Conservation (phyloP, 345 rosid genomes). For the Rubroshorea leprosula region DNA sequence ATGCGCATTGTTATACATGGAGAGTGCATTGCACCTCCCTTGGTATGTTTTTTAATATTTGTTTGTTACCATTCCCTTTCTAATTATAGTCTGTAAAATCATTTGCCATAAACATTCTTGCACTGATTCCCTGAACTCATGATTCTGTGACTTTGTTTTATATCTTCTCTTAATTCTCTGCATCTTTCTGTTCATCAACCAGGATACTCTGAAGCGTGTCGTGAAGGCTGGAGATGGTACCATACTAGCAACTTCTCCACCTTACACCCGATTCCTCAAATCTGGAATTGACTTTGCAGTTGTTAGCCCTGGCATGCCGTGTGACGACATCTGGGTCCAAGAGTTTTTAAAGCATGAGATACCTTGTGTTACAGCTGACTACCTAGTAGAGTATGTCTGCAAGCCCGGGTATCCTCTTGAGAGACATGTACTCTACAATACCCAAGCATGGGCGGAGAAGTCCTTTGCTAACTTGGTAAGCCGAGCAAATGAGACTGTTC, state of each 20-base stretch:
- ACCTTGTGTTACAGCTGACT: constrained; percentile 80
- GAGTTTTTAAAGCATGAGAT: constrained; percentile 76
- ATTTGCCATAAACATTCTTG: too few species aligned
- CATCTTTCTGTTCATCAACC: constrained; percentile 15
- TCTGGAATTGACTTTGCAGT: constrained; percentile 73
- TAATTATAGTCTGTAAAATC: too few species aligned
- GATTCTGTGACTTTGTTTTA: too few species aligned
- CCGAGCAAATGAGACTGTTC: constrained; percentile 34
- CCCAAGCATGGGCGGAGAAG: constrained; percentile 72
- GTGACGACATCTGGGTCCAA: constrained; percentile 70
- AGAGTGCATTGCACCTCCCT: constrained; percentile 77
- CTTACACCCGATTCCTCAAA: constrained; percentile 72
- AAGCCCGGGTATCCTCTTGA: constrained; percentile 85
- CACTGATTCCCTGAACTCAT: too few species aligned
- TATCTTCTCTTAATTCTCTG: not conserved
- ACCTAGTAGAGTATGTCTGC: constrained; percentile 93
- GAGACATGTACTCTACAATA: constrained; percentile 67
- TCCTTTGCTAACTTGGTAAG: constrained; percentile 45
- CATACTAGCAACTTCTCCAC: constrained; percentile 90
- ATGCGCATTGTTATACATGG: constrained; percentile 76
- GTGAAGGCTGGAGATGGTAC: constrained; percentile 95
- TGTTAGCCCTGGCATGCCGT: constrained; percentile 72
- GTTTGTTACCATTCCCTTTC: too few species aligned
- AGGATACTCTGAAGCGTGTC: constrained; percentile 93
- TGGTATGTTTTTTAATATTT: constrained; percentile 46